Evolutionary conservation across 1,284 basidiomycete species (phyloP), one percentile per base, ranked within the genome.

Genomic region (Ceratobasidium sp.): DNA sequence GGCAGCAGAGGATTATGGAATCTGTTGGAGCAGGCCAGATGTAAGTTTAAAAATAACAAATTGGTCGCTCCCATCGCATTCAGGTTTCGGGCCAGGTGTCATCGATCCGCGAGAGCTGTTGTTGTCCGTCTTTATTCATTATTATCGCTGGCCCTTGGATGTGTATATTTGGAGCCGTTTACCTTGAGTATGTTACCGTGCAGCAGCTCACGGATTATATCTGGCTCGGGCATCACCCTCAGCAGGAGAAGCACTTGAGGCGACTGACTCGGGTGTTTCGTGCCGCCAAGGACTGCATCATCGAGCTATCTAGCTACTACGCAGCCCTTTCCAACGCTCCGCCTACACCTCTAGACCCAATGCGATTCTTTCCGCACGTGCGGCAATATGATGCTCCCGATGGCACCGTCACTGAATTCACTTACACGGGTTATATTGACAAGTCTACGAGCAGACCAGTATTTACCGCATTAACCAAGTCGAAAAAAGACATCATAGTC

Each of bases 131-230:
- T 16, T 48, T 76, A n/a, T n/a, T 75, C 18, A n/a, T 34, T 75
- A n/a, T 8, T n/a, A 50, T 26, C 26, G 18, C 48, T 50, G n/a
- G 26, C n/a, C 48, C 48, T 8, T 50, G 74, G 74, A 53, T 76
- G 28, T 73, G 74, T 60, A 39, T 76, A 21, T 43, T 70, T 16
- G 74, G 76, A n/a, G 74, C 67, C 18, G 61, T 75, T 12, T 53
- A 72, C 32, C 36, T 65, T 23, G 73, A 62, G 1, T 46, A 52
- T 6, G 30, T 69, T 18, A 52, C 74, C 36, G 62, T 76, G 30
- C 72, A 77, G 45, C 74, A 55, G 8, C 62, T 75, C n/a, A 76
- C 75, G 28, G 71, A 65, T n/a, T 74, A 71, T 43, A 50, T 73
- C 52, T 76, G 71, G 64, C 28, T 73, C 3, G 73, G 43, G 21